These are phyloP conservation scores for Juglanconis sp. DNA, from an alignment of 2,329 filamentous ascomycete genomes.

Conservation along the genomic window DNA sequence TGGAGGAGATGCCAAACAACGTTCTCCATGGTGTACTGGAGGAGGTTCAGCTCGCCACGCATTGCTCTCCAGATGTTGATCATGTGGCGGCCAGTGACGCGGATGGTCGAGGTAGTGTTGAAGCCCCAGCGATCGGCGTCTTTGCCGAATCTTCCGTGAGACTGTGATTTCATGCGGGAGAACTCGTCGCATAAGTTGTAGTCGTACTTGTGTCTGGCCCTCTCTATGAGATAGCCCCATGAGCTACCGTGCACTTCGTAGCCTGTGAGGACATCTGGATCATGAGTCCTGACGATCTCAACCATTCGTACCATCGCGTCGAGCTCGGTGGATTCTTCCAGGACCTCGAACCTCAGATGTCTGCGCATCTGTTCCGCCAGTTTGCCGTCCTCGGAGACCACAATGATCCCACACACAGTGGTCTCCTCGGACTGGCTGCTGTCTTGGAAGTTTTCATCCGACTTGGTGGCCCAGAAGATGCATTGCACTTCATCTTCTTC, in stretches of 20 bases:
- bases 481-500: slow-evolving; percentile 85
- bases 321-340: slow-evolving; percentile 75
- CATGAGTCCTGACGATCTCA: slow-evolving; percentile 76
- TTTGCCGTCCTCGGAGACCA: slow-evolving; percentile 61
- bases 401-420: slow-evolving; percentile 67
- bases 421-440: slow-evolving; percentile 44
- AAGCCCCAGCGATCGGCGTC: slow-evolving; percentile 90
- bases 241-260: slow-evolving; percentile 92
- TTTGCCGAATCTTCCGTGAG: slow-evolving; percentile 79
- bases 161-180: slow-evolving; percentile 80
- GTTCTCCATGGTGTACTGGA: slow-evolving; percentile 96
- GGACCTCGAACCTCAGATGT: slow-evolving; percentile 60
- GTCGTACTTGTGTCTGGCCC: slow-evolving; percentile 80
- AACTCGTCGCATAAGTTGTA: slow-evolving; percentile 89
- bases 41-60: slow-evolving; percentile 83
- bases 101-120: slow-evolving; percentile 86
- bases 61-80: slow-evolving; percentile 98
- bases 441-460: slow-evolving; percentile 60
- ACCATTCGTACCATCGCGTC: slow-evolving; percentile 83
- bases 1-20: slow-evolving; percentile 89
- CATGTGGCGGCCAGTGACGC: slow-evolving; percentile 90
- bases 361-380: slow-evolving; percentile 60
- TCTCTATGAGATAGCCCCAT: slow-evolving; percentile 94
- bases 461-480: slow-evolving; percentile 86
- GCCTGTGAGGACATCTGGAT: slow-evolving; percentile 90